Evolutionary conservation across 768 basidiomycete species (phyloP).

Genomic region (Kwoniella bestiolae): DNA sequence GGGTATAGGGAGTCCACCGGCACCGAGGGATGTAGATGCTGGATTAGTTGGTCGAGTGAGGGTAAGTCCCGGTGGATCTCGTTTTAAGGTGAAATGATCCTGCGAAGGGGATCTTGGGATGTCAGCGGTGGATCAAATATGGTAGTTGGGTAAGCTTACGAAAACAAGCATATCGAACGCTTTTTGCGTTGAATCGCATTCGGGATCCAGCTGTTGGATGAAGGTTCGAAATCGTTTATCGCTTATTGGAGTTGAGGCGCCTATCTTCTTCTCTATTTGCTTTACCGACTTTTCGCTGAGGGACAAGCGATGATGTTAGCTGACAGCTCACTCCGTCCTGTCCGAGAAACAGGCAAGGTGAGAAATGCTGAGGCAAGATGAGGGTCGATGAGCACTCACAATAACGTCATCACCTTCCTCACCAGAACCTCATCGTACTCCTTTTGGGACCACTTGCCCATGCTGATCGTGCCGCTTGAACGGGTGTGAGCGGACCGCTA

Average conservation of each 20-base stretch:
- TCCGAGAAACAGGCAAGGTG: constrained; percentile 3
- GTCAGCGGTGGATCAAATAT: background rate
- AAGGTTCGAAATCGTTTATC: constrained; percentile 38
- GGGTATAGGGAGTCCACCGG: background rate
- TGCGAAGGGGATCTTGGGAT: background rate
- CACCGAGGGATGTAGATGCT: constrained; percentile 5
- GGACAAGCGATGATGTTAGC: too few species aligned
- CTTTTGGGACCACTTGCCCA: constrained; percentile 39
- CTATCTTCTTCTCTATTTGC: background rate
- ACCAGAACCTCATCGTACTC: constrained; percentile 35
- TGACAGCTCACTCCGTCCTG: too few species aligned
- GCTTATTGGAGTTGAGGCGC: background rate
- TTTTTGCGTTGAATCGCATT: constrained; percentile 24
- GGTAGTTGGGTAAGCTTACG: too few species aligned
- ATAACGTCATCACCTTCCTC: constrained; percentile 31
- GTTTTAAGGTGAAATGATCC: background rate
- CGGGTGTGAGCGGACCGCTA: too few species aligned
- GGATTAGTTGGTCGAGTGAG: background rate
- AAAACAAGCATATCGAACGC: constrained; percentile 27
- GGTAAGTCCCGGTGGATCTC: background rate
- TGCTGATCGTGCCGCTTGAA: constrained; percentile 2
- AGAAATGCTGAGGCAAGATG: background rate
- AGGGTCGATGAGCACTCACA: constrained; percentile 26
- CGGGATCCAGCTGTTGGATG: constrained; percentile 30
- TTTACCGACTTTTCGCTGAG: constrained; percentile 17